Evolutionary conservation across 768 basidiomycete species (phyloP).

Genomic region (Phylloporus arenicola): DNA sequence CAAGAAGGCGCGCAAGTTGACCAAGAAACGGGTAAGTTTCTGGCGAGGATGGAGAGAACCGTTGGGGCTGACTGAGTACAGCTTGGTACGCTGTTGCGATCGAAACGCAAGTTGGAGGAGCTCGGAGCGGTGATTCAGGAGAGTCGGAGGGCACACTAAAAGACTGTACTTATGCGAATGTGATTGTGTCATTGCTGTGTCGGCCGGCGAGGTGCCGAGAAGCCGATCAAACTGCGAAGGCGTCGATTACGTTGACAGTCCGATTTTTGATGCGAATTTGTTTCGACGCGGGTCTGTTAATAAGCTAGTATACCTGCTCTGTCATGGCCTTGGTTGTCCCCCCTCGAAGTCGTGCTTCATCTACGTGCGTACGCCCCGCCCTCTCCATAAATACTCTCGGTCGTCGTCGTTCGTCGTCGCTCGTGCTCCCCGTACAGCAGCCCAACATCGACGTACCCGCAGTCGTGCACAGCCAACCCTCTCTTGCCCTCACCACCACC

Average conservation of each 20-base stretch:
- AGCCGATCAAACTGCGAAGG: conserved; percentile 9
- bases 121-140: conserved; percentile 87
- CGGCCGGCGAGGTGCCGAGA: conserved; percentile 16
- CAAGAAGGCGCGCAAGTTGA: conserved; percentile 98
- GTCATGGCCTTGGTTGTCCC: conserved; percentile 35
- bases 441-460: conserved; percentile 1
- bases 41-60: not conserved
- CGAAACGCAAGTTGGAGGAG: conserved; percentile 99
- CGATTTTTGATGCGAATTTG: conserved; percentile 17
- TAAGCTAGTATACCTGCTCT: not conserved
- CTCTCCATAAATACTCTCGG: conserved; percentile 50
- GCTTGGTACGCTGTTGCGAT: conserved; percentile 97
- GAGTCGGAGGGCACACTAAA: conserved; percentile 70
- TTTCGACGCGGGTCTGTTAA: conserved; percentile 2
- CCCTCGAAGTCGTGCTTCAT: conserved; percentile 53
- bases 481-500: conserved; percentile 13
- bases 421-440: conserved; percentile 32
- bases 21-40: conserved; percentile 93
- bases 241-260: conserved; percentile 19
- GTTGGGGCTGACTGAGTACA: conserved; percentile 25
- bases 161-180: not conserved
- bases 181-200: conserved; percentile 10
- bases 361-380: conserved; percentile 50
- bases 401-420: conserved; percentile 48
- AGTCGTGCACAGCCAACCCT: conserved; percentile 1